Evolutionary conservation across 805 yeast species (phyloP), one percentile per base, ranked within the genome.

Genomic region (Metschnikowia vanudenii): DNA sequence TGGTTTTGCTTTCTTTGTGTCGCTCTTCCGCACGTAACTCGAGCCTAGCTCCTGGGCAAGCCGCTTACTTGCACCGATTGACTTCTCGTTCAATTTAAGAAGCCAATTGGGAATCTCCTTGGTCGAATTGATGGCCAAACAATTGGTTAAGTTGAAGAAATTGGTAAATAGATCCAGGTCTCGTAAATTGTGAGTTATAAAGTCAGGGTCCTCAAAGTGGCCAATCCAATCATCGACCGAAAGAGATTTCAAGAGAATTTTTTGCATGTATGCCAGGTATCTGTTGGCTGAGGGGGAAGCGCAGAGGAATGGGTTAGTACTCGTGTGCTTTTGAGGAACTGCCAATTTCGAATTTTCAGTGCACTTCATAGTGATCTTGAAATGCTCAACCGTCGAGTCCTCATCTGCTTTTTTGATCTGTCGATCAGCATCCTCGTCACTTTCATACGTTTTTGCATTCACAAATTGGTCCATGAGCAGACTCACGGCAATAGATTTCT

Each of bases 401-500:
- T 38, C 42, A 4, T 34, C 26, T 3, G n/a, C 17, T 6, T 12
- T 14, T 7, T 12, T 34, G 4, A 32, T 16, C 12, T 33, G 42
- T 12, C 44, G 48, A 17, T 42, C 38, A 1, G 45, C 46, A 11
- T 45, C 45, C 9, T 45, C 43, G 17, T 35, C 48, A 14, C 43
- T 31, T 42, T 61, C 68, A 28, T 68, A 50, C 41, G 62, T 65
- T 45, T 56, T 61, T 5, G 60, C 37, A 5, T 50, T 39, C 3
- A 71, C 57, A 37, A 68, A 68, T 1, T 55, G 40, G 37, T 69
- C 74, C 75, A 71, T 69, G 17, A 63, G 53, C 18, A 44, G 40
- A 34, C 60, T 57, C 7, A 46, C 39, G 29, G 32, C 39, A 4
- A 22, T 41, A 13, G n/a, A 20, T n/a, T 45, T 42, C 35, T 45